Base-by-base conservation (phyloP, 2,329 filamentous ascomycete genomes). In the Aspergillus ruber region DNA sequence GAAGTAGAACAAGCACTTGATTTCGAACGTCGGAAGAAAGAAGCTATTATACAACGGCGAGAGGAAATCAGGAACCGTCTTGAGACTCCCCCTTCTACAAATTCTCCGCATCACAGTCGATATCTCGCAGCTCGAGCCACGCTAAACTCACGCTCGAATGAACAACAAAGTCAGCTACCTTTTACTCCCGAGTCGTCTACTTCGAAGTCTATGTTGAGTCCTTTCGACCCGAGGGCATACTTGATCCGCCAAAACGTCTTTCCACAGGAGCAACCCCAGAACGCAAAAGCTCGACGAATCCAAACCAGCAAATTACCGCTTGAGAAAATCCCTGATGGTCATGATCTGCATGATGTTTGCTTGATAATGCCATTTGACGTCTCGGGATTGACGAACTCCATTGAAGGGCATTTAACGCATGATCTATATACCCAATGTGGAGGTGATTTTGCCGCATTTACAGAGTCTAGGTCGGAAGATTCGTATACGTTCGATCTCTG, bases 11-110 rank as follows among this genome's bases (percentile, higher is more conserved):
- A 60, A 10, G 65, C 67, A 18, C 57, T 71, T 42, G 66, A 70
- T 29, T 71, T 70, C 49, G 68, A 71, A 42, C 55, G 56, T 13
- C 59, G 67, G 36, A 70, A 71, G 52, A 65, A 59, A 49, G 63
- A 61, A 3, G 63, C 59, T 12, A 64, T 64, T 15, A 52, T 57
- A n/a, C 46, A 53, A 35, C 56, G 59, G 17, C 58, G 60, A 20
- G 44, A 60, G 45, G 51, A 55, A 35, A 44, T 57, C 6, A 53
- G 50, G 17, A 47, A 45, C 15, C 39, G 36, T 8, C 36, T 17
- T 20, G 42, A 43, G 7, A 27, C 23, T 4, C 23, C 51, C 39
- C 36, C 33, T 2, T 35, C 44, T 13, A 49, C 47, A 3, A 52
- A 51, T 7, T 64, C 60, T 2, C 60, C 61, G 5, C 63, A 67